These are phyloP conservation scores for Thalia dealbata DNA, from an alignment of 176 grass and related monocot genomes.

Conservation along the genomic window DNA sequence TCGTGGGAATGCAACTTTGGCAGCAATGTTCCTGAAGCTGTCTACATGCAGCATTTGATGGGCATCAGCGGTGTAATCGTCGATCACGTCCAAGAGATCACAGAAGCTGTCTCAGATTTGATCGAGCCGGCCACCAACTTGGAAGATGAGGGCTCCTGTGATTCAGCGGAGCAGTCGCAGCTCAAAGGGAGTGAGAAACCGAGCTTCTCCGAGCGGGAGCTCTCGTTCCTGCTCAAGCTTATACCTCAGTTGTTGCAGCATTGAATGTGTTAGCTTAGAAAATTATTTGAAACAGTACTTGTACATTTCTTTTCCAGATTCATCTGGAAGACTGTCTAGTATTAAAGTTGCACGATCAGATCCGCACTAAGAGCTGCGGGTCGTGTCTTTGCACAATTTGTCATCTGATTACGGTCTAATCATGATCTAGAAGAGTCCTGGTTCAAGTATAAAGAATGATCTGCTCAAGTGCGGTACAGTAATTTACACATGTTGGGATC, in stretches of 20 bases:
- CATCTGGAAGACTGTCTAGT: no score
- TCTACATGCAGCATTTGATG: slow-evolving; percentile 54
- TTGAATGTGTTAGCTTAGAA: background rate
- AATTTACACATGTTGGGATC: no score
- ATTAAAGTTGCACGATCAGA: no score
- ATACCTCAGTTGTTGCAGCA: slow-evolving; percentile 51
- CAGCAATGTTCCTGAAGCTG: slow-evolving; percentile 56
- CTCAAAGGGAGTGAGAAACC: slow-evolving; percentile 11
- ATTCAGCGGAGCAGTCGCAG: background rate
- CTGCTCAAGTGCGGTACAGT: no score
- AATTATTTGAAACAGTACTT: background rate
- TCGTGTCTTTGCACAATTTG: no score
- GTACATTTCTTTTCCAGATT: background rate
- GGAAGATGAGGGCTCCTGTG: background rate
- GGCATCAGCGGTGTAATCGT: slow-evolving; percentile 57
- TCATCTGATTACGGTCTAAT: no score
- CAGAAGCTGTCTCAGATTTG: slow-evolving; percentile 31
- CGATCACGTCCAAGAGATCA: slow-evolving; percentile 51
- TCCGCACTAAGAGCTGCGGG: no score
- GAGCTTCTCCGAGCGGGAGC: slow-evolving; percentile 36
- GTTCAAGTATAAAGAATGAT: no score
- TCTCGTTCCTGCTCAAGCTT: slow-evolving; percentile 50
- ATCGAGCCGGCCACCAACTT: slow-evolving; percentile 1
- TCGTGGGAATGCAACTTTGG: background rate
- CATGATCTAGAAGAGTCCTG: no score